Evolutionary conservation across 202 grass and related monocot species (phyloP).

Genomic region (Hordeum pubiflorum): DNA sequence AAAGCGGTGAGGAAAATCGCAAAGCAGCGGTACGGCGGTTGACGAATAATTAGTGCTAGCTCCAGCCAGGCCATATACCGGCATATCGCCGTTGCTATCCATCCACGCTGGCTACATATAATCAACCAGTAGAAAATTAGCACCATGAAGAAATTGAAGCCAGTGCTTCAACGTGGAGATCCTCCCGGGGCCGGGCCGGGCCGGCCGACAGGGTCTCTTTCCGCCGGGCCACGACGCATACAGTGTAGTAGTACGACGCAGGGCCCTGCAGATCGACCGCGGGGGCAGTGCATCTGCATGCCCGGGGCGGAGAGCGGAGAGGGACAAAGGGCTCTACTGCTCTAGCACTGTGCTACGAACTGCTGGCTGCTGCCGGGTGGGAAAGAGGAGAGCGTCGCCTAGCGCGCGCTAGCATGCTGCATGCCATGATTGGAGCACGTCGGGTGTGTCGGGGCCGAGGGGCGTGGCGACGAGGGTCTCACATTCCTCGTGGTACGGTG

Average conservation of each 20-base stretch:
- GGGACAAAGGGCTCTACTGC: not conserved
- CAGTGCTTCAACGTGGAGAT: no score
- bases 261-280: not conserved
- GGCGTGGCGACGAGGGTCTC: not conserved
- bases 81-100: not conserved
- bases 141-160: no score
- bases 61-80: not conserved
- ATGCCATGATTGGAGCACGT: not conserved
- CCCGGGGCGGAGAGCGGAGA: not conserved
- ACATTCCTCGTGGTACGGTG: not conserved
- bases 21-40: not conserved
- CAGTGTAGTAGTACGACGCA: not conserved
- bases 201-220: not conserved
- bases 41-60: not conserved
- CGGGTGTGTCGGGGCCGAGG: not conserved
- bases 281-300: not conserved
- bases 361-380: no score
- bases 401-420: not conserved
- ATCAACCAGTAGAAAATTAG: not conserved
- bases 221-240: not conserved
- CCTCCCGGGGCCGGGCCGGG: no score
- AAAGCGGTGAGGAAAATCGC: slow-evolving; percentile 11
- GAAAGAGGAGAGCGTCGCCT: no score
- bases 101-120: not conserved
- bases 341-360: not conserved